Evolutionary conservation across 768 basidiomycete species (phyloP).

Genomic region (Tylopilus vinaceipallidus): DNA sequence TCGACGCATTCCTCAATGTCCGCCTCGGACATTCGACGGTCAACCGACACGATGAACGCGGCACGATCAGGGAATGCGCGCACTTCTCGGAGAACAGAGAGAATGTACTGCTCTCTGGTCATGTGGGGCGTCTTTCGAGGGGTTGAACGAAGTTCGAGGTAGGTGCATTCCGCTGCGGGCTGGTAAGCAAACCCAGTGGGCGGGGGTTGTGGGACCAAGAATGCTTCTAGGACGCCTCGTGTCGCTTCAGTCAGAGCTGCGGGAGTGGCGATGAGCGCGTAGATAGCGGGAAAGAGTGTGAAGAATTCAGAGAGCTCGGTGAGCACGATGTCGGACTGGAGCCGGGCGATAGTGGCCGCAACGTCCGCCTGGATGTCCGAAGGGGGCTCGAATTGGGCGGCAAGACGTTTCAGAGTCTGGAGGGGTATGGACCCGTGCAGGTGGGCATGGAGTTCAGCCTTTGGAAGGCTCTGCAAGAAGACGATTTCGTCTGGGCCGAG

Average conservation of each 20-base stretch:
- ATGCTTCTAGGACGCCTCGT: constrained; percentile 60
- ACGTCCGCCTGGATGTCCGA: constrained; percentile 36
- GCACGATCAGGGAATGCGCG: constrained; percentile 54
- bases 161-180: constrained; percentile 54
- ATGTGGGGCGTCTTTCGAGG: constrained; percentile 60
- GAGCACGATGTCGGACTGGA: constrained; percentile 42
- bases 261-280: constrained; percentile 68
- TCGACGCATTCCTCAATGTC: constrained; percentile 56
- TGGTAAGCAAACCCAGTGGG: constrained; percentile 30
- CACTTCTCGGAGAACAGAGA: constrained; percentile 62
- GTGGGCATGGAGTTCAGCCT: constrained; percentile 86
- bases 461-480: constrained; percentile 66
- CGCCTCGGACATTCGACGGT: constrained; percentile 58
- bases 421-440: constrained; percentile 84
- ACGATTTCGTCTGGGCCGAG: constrained; percentile 48
- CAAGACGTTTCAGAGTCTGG: constrained; percentile 58
- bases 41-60: constrained; percentile 72
- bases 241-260: constrained; percentile 53
- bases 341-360: constrained; percentile 40
- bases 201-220: constrained; percentile 40
- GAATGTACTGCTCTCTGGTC: constrained; percentile 59
- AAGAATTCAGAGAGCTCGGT: constrained; percentile 73
- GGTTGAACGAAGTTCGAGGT: constrained; percentile 83
- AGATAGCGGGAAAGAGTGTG: constrained; percentile 71
- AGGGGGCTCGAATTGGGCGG: constrained; percentile 35